These are phyloP conservation scores for Wallacemonas sp. DNA, from an alignment of 208 protist species.

Conservation along the genomic window DNA sequence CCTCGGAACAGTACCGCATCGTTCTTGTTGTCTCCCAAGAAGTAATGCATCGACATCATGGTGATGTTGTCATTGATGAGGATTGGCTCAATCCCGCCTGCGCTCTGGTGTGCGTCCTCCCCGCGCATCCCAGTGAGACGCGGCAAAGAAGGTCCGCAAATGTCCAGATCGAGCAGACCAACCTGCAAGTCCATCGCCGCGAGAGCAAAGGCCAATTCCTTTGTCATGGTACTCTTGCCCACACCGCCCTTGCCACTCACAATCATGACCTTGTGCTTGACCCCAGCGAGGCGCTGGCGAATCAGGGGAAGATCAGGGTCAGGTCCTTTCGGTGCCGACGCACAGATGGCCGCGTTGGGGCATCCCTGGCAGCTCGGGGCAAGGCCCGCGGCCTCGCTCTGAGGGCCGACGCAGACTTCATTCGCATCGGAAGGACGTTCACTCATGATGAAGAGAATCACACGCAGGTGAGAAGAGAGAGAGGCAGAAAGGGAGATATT, in stretches of 20 bases:
- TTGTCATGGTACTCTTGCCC: slow-evolving; percentile 94
- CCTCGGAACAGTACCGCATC: slow-evolving; percentile 99
- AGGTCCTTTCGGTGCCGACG: slow-evolving; percentile 89
- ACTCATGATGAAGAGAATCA: background rate
- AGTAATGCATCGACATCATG: slow-evolving; percentile 98
- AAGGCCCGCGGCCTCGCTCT: slow-evolving; percentile 94
- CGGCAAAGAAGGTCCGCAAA: slow-evolving; percentile 98
- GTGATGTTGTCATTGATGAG: slow-evolving; percentile 95
- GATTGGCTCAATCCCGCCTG: slow-evolving; percentile 95
- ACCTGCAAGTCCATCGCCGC: slow-evolving; percentile 84
- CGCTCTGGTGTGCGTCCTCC: slow-evolving; percentile 92
- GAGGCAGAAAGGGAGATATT: too few relatives aligned
- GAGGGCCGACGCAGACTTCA: slow-evolving; percentile 94
- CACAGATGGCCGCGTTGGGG: slow-evolving; percentile 97
- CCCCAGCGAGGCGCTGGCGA: slow-evolving; percentile 59
- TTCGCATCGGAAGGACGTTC: slow-evolving; percentile 24
- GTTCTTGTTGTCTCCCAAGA: slow-evolving; percentile 93
- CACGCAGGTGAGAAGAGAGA: background rate
- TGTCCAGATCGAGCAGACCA: slow-evolving; percentile 99
- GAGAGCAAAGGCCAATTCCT: slow-evolving; percentile 88
- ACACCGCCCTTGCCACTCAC: slow-evolving; percentile 94
- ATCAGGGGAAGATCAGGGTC: slow-evolving; percentile 93
- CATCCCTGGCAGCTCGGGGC: slow-evolving; percentile 96
- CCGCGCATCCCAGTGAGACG: slow-evolving; percentile 79
- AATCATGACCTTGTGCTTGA: slow-evolving; percentile 89